These are phyloP conservation scores for Lachnellula willkommii DNA, from an alignment of 2,329 filamentous ascomycete genomes.

Conservation along the genomic window DNA sequence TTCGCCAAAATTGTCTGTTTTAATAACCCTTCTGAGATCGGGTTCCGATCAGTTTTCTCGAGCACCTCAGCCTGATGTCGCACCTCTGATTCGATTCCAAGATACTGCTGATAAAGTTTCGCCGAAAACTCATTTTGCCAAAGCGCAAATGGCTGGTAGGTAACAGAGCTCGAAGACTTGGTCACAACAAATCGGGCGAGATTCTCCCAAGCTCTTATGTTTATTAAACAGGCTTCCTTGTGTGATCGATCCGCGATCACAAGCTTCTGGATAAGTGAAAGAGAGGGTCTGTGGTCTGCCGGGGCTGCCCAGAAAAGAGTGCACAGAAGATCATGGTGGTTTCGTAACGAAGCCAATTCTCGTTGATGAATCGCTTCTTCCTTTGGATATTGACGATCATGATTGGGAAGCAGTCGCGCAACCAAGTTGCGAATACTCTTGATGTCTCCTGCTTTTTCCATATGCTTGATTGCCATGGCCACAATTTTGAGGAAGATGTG, in stretches of 20 bases:
- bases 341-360: conserved; percentile 59
- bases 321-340: conserved; percentile 64
- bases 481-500: conserved; percentile 63
- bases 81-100: conserved; percentile 26
- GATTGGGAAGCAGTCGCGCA: conserved; percentile 58
- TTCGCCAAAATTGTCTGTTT: conserved; percentile 15
- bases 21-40: conserved; percentile 11
- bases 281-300: conserved; percentile 45
- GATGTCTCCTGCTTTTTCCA: conserved; percentile 41
- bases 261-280: conserved; percentile 53
- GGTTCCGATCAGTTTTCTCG: neutral
- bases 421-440: conserved; percentile 60
- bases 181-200: conserved; percentile 54
- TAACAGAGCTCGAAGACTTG: conserved; percentile 36
- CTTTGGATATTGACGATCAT: conserved; percentile 58
- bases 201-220: conserved; percentile 57
- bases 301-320: conserved; percentile 62
- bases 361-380: conserved; percentile 55
- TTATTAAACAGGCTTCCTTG: conserved; percentile 61
- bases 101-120: conserved; percentile 52
- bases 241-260: conserved; percentile 57
- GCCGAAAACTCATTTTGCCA: conserved; percentile 56
- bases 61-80: conserved; percentile 20
- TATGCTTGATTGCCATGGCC: conserved; percentile 49
- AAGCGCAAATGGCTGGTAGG: conserved; percentile 45